phyloP scores from a whole-genome alignment of 768 basidiomycete species.

The Clitopilus hobsonii region DNA sequence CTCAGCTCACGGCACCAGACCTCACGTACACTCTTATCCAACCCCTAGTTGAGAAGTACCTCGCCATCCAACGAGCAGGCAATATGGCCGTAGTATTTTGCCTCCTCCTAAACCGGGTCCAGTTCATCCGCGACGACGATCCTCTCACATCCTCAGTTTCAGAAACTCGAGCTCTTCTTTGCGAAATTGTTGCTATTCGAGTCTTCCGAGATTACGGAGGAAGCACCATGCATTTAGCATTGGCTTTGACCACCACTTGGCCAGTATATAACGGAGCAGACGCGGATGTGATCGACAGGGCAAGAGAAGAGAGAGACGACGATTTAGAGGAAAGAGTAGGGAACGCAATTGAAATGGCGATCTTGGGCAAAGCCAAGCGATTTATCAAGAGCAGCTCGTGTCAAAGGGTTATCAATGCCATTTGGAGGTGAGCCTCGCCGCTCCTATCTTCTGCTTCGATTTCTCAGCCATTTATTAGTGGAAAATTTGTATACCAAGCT shows the following conservation, averaged over 20 bases:
- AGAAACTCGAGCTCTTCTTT: constrained; percentile 71
- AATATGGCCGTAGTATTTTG: constrained; percentile 89
- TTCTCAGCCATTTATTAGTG: background rate
- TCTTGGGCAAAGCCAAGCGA: constrained; percentile 77
- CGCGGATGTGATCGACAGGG: constrained; percentile 48
- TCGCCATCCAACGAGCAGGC: constrained; percentile 59
- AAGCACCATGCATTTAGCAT: constrained; percentile 61
- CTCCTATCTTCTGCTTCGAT: too few relatives aligned
- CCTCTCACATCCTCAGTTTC: constrained; percentile 68
- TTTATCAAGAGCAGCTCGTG: constrained; percentile 89
- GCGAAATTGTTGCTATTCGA: constrained; percentile 86
- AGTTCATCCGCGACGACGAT: constrained; percentile 77
- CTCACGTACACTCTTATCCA: constrained; percentile 87
- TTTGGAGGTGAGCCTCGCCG: constrained; percentile 62
- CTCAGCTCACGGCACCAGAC: constrained; percentile 77
- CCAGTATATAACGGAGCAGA: constrained; percentile 76
- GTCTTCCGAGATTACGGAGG: constrained; percentile 69
- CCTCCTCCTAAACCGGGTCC: constrained; percentile 80
- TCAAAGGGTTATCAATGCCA: constrained; percentile 84
- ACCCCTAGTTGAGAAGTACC: constrained; percentile 86
- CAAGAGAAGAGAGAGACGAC: constrained; percentile 60
- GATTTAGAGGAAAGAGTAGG: constrained; percentile 78
- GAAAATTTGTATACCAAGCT: constrained; percentile 88
- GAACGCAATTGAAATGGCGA: constrained; percentile 91
- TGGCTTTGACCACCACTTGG: constrained; percentile 78